These are phyloP conservation scores for Globisporangium splendens DNA, from an alignment of 352 stramenopile genomes.

Conservation along the genomic window DNA sequence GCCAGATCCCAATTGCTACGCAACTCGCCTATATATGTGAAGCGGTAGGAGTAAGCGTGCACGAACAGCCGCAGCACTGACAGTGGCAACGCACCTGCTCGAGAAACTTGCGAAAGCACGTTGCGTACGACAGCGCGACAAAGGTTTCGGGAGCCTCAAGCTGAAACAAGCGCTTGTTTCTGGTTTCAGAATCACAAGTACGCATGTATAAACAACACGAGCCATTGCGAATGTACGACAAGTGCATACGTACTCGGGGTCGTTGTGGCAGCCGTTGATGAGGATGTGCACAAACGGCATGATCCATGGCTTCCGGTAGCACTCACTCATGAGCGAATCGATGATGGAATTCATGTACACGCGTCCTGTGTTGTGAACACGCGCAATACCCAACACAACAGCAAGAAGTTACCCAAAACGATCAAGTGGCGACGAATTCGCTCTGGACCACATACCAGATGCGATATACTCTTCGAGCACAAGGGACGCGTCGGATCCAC, in stretches of 20 bases:
- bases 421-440: background rate
- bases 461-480: constrained; percentile 71
- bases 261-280: constrained; percentile 53
- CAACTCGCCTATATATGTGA: constrained; percentile 37
- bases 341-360: constrained; percentile 76
- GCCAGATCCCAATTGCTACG: constrained; percentile 63
- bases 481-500: constrained; percentile 31
- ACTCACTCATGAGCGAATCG: constrained; percentile 74
- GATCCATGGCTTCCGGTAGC: constrained; percentile 76
- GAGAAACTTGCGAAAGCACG: constrained; percentile 74
- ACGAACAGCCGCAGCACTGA: background rate
- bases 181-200: constrained; percentile 9
- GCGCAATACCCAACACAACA: background rate
- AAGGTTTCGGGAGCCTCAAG: constrained; percentile 50
- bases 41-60: background rate
- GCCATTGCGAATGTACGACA: background rate
- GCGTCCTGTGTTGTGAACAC: constrained; percentile 25
- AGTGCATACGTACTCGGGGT: constrained; percentile 41
- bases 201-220: background rate
- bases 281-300: constrained; percentile 62
- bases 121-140: constrained; percentile 41
- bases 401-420: background rate
- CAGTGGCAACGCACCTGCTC: constrained; percentile 33
- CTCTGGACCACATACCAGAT: constrained; percentile 26
- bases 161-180: constrained; percentile 65